A percentile compares a stretch with the other conserved stretches of the same genome.
phyloP scores from a whole-genome alignment of 352 stramenopile genomes.

The Globisporangium splendens region DNA sequence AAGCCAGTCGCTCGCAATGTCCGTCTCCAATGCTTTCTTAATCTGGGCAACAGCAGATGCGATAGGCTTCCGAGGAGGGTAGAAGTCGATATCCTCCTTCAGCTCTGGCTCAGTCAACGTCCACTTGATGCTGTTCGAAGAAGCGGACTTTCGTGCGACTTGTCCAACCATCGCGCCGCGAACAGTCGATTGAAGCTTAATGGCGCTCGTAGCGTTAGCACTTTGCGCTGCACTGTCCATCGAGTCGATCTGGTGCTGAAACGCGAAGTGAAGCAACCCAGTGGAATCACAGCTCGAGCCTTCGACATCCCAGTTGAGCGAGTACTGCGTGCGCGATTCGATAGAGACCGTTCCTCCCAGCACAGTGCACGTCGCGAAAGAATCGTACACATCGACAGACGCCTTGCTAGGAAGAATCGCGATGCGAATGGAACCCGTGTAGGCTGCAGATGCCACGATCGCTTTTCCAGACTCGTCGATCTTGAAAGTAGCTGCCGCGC shows the following conservation, averaged over 20 bases:
- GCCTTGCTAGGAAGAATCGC: constrained; percentile 42
- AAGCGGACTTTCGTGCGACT: constrained; percentile 13
- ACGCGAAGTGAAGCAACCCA: constrained; percentile 62
- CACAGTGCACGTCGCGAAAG: constrained; percentile 55
- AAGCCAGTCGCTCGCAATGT: constrained; percentile 54
- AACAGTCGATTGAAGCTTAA: constrained; percentile 49
- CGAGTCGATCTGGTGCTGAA: constrained; percentile 59
- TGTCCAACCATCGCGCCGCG: constrained; percentile 52
- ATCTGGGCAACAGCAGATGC: constrained; percentile 30
- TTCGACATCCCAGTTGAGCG: constrained; percentile 53
- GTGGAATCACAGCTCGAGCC: constrained; percentile 35
- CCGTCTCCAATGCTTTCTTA: constrained; percentile 28
- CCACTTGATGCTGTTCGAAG: constrained; percentile 30
- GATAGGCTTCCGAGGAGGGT: constrained; percentile 32
- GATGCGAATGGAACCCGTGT: constrained; percentile 51
- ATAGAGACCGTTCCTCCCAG: constrained; percentile 45
- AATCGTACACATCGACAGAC: constrained; percentile 44
- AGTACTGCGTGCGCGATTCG: constrained; percentile 55
- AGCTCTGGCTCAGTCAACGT: constrained; percentile 43
- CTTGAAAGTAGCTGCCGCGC: constrained; percentile 34
- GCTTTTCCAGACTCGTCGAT: constrained; percentile 37
- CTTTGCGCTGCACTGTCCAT: constrained; percentile 23
- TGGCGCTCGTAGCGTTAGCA: constrained; percentile 14
- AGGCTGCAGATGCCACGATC: constrained; percentile 33
- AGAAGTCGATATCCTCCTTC: constrained; percentile 51